Conservation (phyloP, 2,329 filamentous ascomycete genomes). For the Epicoccum nigrum region DNA sequence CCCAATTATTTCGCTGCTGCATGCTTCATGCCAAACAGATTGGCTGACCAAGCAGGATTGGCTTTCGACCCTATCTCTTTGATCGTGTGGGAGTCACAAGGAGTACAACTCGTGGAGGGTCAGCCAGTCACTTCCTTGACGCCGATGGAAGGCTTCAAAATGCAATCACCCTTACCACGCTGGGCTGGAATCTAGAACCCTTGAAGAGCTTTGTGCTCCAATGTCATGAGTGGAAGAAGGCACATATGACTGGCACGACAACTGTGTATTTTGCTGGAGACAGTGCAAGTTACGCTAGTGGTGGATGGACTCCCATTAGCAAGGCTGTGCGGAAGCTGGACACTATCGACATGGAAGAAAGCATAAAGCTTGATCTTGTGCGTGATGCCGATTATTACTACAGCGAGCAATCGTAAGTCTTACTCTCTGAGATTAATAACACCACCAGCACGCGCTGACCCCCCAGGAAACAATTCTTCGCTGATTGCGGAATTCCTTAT, state of each 20-base stretch:
- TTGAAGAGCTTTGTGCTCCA: constrained; percentile 29
- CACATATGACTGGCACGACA: constrained; percentile 30
- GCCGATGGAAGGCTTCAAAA: constrained; percentile 23
- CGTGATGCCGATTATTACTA: constrained; percentile 49
- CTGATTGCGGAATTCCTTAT: constrained; percentile 43
- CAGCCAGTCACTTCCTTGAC: constrained; percentile 9
- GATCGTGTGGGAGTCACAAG: constrained; percentile 20
- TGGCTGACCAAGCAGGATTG: constrained; percentile 25
- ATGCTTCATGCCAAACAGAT: no score
- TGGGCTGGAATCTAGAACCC: constrained; percentile 37
- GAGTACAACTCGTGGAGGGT: background rate
- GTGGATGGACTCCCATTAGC: constrained; percentile 30
- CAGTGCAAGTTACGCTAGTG: constrained; percentile 12
- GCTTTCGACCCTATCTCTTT: constrained; percentile 38
- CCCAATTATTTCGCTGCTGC: no score
- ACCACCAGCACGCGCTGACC: background rate
- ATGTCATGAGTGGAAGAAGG: constrained; percentile 32
- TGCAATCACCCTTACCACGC: constrained; percentile 29
- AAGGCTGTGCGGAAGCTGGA: constrained; percentile 38
- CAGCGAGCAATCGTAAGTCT: constrained; percentile 31
- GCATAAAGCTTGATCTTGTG: constrained; percentile 37
- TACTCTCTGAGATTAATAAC: background rate
- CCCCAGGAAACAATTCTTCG: constrained; percentile 36
- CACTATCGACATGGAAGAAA: constrained; percentile 42
- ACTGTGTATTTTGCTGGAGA: constrained; percentile 35